These are phyloP conservation scores for Backusella macrospora DNA, from an alignment of 192 early-diverging fungal species.

Conservation along the genomic window DNA sequence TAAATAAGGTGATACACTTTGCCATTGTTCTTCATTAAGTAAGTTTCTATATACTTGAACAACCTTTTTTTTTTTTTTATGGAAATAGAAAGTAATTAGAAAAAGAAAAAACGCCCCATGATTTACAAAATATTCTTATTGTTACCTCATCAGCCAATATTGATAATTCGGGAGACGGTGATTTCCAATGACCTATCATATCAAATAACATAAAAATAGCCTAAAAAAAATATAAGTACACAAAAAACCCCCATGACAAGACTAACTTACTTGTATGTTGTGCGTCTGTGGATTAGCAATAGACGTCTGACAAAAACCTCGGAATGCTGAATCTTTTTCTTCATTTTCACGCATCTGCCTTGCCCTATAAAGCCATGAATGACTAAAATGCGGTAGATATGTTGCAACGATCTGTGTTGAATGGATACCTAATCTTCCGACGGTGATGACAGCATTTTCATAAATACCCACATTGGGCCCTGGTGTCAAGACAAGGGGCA, in stretches of 20 bases:
- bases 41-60: conserved; percentile 9
- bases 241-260: background rate
- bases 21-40: background rate
- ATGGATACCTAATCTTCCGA: conserved; percentile 89
- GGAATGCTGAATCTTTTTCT: conserved; percentile 87
- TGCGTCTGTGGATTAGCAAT: conserved; percentile 84
- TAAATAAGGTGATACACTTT: conserved; percentile 6
- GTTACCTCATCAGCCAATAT: background rate
- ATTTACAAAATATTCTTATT: background rate
- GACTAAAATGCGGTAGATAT: conserved; percentile 78
- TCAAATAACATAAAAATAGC: conserved; percentile 5
- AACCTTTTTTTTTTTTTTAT: background rate
- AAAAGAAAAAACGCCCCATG: background rate
- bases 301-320: conserved; percentile 89
- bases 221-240: conserved; percentile 7
- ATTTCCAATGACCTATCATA: conserved; percentile 20
- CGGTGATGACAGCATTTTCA: conserved; percentile 96
- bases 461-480: conserved; percentile 65
- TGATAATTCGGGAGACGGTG: conserved; percentile 11
- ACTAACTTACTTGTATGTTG: too few relatives aligned
- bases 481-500: conserved; percentile 68
- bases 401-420: conserved; percentile 80
- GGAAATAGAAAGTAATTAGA: background rate
- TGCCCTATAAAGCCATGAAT: conserved; percentile 80
- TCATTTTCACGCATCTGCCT: conserved; percentile 82